Evolutionary conservation across 192 early-diverging fungal genomes (phyloP).

Genomic region (Tieghemiomyces parasiticus): DNA sequence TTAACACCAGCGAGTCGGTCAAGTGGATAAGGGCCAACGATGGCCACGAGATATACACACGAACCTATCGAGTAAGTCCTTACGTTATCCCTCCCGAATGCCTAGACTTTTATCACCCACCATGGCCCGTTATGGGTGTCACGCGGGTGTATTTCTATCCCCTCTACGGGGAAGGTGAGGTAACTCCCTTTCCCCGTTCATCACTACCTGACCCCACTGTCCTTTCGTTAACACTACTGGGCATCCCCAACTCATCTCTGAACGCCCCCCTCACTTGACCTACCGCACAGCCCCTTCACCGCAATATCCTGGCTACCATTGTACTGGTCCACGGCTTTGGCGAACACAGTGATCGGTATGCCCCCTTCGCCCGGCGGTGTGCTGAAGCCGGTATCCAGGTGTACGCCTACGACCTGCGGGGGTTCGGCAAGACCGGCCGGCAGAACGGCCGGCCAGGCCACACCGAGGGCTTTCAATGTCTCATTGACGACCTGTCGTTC

Average conservation of each 20-base stretch:
- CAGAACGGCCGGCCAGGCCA: slow-evolving; percentile 1
- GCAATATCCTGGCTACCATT: slow-evolving; percentile 21
- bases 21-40: slow-evolving; percentile 6
- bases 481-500: slow-evolving; percentile 26
- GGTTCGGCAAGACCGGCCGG: slow-evolving; percentile 38
- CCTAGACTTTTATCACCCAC: too few species aligned
- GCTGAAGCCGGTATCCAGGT: slow-evolving; percentile 32
- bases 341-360: slow-evolving; percentile 45
- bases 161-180: neutral
- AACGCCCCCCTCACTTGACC: neutral
- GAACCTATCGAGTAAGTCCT: slow-evolving; percentile 7
- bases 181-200: neutral
- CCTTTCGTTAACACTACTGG: neutral
- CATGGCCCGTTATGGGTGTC: too few species aligned
- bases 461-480: slow-evolving; percentile 23
- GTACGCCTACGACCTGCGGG: slow-evolving; percentile 40
- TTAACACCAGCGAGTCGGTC: neutral
- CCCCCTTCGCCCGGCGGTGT: slow-evolving; percentile 25
- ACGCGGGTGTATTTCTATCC: neutral
- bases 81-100: too few species aligned
- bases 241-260: neutral
- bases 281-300: slow-evolving; percentile 5
- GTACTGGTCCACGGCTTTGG: slow-evolving; percentile 41
- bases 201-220: neutral
- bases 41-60: slow-evolving; percentile 7